Evolutionary conservation across 2,329 filamentous ascomycete species (phyloP).

Genomic region (Ceratocystis papillata): DNA sequence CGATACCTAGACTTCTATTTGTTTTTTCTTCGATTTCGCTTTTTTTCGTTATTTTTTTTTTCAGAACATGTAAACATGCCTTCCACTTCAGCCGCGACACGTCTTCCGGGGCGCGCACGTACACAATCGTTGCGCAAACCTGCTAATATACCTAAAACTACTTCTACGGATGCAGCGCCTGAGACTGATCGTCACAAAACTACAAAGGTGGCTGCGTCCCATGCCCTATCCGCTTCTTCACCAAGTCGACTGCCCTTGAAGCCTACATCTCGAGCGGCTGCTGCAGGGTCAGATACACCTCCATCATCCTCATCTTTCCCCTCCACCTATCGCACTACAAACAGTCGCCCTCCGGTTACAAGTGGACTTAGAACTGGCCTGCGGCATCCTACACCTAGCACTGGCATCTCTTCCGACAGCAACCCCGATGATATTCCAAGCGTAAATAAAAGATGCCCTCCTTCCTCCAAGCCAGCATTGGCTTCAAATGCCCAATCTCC

Average conservation of each 20-base stretch:
- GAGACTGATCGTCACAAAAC: conserved; percentile 29
- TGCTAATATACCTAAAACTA: conserved; percentile 24
- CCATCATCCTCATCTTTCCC: background rate
- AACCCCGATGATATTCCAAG: background rate
- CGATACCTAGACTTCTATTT: background rate
- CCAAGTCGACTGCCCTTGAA: conserved; percentile 44
- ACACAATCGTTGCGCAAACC: conserved; percentile 39
- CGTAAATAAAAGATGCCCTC: conserved; percentile 29
- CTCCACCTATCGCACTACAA: background rate
- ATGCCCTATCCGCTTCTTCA: conserved; percentile 30
- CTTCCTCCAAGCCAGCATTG: conserved; percentile 27
- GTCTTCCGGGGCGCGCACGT: conserved; percentile 36
- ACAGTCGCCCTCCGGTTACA: background rate
- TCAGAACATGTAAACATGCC: conserved; percentile 16
- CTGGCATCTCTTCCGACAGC: background rate
- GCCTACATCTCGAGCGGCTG: conserved; percentile 29
- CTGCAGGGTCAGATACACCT: background rate
- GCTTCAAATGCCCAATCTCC: background rate
- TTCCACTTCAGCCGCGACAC: conserved; percentile 31
- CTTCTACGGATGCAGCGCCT: conserved; percentile 5
- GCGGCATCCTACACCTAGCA: conserved; percentile 19
- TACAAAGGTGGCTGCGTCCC: background rate
- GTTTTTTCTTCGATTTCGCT: background rate
- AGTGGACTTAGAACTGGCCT: background rate
- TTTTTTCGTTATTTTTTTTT: background rate